These are phyloP conservation scores for Salix exigua DNA, from an alignment of 345 rosid genomes.

Conservation along the genomic window DNA sequence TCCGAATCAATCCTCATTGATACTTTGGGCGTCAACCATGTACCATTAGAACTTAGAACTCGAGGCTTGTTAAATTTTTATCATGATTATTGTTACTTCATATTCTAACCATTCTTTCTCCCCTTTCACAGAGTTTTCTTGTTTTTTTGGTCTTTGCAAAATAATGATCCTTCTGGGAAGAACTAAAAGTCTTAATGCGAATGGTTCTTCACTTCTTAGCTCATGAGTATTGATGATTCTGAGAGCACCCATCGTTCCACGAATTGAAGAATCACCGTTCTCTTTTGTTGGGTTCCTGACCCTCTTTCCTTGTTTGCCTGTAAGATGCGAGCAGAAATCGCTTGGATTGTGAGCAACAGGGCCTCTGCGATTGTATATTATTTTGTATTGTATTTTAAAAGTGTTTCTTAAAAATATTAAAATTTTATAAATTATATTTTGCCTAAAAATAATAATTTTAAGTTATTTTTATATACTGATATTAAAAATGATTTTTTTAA, in stretches of 20 bases:
- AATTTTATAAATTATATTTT: too few species aligned
- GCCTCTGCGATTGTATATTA: too few species aligned
- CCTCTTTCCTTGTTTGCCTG: not conserved
- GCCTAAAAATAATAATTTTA: too few species aligned
- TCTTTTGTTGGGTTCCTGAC: not conserved
- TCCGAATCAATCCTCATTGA: constrained; percentile 33
- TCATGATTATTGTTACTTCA: constrained; percentile 27
- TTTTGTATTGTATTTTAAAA: too few species aligned
- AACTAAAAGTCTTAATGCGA: not conserved
- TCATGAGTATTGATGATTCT: not conserved
- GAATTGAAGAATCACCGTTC: not conserved
- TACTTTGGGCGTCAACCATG: constrained; percentile 23
- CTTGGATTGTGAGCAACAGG: too few species aligned
- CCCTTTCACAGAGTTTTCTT: constrained; percentile 7
- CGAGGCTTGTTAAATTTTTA: constrained; percentile 21
- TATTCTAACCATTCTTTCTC: constrained; percentile 36
- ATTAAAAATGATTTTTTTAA: too few species aligned
- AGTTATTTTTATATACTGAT: too few species aligned
- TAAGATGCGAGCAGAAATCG: not conserved
- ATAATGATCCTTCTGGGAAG: constrained; percentile 10
- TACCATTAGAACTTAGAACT: constrained; percentile 18
- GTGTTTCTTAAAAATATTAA: too few species aligned
- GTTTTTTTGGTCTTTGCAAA: constrained; percentile 9
- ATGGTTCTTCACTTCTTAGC: not conserved
- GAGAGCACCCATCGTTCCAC: not conserved